Percentiles rank a stretch among this genome's conserved stretches.
These are phyloP conservation scores for Cryoendolithus antarcticus DNA, from an alignment of 2,329 filamentous ascomycete species.

Conservation along the genomic window DNA sequence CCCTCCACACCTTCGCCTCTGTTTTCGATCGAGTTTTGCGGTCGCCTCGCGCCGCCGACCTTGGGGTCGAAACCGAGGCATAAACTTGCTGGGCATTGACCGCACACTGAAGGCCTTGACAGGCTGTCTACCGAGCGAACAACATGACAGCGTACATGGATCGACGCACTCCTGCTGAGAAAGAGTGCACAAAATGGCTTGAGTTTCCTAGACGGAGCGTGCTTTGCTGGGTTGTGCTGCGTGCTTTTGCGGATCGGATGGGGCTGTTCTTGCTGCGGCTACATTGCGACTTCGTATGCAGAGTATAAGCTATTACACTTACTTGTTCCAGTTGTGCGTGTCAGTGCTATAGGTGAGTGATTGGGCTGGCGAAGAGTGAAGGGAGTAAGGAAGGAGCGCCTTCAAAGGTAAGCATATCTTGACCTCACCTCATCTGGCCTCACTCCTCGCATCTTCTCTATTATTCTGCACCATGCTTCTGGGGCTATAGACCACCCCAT, in stretches of 20 bases:
- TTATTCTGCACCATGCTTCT: background rate
- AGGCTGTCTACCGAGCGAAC: conserved; percentile 5
- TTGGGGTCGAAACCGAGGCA: conserved; percentile 1
- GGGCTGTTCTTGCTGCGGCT: conserved; percentile 20
- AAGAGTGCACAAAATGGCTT: conserved; percentile 16
- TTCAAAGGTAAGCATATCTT: conserved; percentile 1
- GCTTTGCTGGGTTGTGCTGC: conserved; percentile 11
- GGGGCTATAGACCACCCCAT: background rate
- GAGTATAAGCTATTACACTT: conserved; percentile 10
- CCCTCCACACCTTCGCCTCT: conserved; percentile 8
- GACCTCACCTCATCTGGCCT: conserved; percentile 3
- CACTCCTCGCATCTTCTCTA: background rate
- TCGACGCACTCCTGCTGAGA: conserved; percentile 14
- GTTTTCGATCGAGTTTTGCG: conserved; percentile 7
- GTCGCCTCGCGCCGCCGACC: conserved; percentile 13
- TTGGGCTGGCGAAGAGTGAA: background rate
- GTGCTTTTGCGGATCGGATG: conserved; percentile 11
- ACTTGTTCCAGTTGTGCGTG: background rate
- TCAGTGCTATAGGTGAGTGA: background rate
- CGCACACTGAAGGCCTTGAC: conserved; percentile 2
- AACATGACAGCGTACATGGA: conserved; percentile 17
- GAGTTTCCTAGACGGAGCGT: conserved; percentile 16
- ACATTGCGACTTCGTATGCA: conserved; percentile 22
- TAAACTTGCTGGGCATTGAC: conserved; percentile 3
- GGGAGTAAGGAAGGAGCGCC: background rate